phyloP scores from a whole-genome alignment of 495 filamentous ascomycete genomes.

The Chaetomium fimeti region DNA sequence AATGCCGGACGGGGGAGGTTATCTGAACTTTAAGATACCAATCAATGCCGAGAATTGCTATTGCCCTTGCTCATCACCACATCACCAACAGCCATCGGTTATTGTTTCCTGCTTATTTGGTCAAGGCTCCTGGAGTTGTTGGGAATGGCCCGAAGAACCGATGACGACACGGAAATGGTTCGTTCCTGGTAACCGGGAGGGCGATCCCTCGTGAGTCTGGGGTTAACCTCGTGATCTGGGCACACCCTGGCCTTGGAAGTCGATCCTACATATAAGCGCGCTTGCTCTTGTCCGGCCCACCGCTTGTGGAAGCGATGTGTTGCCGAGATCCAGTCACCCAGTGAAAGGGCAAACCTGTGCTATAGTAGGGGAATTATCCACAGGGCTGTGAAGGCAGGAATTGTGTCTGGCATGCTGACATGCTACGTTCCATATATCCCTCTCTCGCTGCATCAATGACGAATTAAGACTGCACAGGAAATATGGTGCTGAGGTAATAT shows the following conservation, averaged over 20 bases:
- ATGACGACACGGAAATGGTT: not conserved
- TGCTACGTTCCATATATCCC: not conserved
- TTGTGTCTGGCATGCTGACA: not conserved
- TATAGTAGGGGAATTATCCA: not conserved
- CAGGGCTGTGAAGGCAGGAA: not conserved
- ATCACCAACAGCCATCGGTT: too few relatives aligned
- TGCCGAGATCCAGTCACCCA: not conserved
- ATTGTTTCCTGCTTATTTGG: too few relatives aligned
- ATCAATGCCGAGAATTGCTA: constrained; percentile 6
- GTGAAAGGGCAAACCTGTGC: not conserved
- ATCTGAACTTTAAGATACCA: constrained; percentile 1
- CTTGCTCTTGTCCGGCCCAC: not conserved
- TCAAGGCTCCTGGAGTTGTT: not conserved
- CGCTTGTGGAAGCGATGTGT: not conserved
- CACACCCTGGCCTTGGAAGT: constrained; percentile 12
- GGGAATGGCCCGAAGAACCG: not conserved
- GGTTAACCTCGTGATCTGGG: not conserved
- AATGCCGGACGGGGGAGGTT: not conserved
- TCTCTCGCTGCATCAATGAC: not conserved
- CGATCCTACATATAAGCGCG: not conserved
- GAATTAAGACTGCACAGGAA: not conserved
- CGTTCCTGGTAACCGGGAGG: not conserved
- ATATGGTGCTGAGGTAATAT: too few relatives aligned
- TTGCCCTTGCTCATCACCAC: not conserved
- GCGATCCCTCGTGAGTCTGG: not conserved